A percentile compares a stretch with the other conserved stretches of the same genome.
Evolutionary conservation across 2,329 filamentous ascomycete species (phyloP).

Genomic region (Pseudogymnoascus sp.): DNA sequence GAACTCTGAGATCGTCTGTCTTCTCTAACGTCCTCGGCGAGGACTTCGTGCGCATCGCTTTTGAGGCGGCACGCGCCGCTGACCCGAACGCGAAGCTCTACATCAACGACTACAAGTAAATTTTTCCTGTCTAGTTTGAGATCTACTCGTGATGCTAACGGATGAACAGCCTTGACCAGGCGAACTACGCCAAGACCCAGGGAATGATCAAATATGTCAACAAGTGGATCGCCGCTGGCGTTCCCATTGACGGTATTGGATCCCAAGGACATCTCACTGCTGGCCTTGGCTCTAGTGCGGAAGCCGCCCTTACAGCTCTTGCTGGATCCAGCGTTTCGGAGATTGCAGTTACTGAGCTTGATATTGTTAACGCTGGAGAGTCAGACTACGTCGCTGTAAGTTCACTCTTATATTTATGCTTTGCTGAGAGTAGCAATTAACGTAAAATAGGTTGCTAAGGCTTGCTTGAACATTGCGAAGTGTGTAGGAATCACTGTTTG

Average conservation of each 20-base stretch:
- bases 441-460: slow-evolving; percentile 19
- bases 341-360: slow-evolving; percentile 60
- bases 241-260: slow-evolving; percentile 58
- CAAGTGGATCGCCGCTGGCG: slow-evolving; percentile 54
- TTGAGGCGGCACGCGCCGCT: slow-evolving; percentile 57
- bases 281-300: slow-evolving; percentile 47
- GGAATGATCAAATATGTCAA: slow-evolving; percentile 52
- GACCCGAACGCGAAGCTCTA: slow-evolving; percentile 64
- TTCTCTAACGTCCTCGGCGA: slow-evolving; percentile 64
- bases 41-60: slow-evolving; percentile 62
- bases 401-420: not conserved
- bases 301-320: slow-evolving; percentile 33
- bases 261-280: slow-evolving; percentile 48
- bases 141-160: slow-evolving; percentile 20
- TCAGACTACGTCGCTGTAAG: slow-evolving; percentile 21
- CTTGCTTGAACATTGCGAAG: slow-evolving; percentile 26
- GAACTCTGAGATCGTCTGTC: slow-evolving; percentile 47
- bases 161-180: slow-evolving; percentile 17
- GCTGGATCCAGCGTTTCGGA: slow-evolving; percentile 32
- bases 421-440: not conserved
- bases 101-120: slow-evolving; percentile 63
- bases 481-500: slow-evolving; percentile 31
- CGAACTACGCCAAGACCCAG: slow-evolving; percentile 50
- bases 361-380: slow-evolving; percentile 50
- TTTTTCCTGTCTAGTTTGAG: slow-evolving; percentile 39